Percentiles rank a stretch among this genome's conserved stretches.
These are phyloP conservation scores for Peronospora destructor DNA, from an alignment of 352 stramenopile species.

Conservation along the genomic window DNA sequence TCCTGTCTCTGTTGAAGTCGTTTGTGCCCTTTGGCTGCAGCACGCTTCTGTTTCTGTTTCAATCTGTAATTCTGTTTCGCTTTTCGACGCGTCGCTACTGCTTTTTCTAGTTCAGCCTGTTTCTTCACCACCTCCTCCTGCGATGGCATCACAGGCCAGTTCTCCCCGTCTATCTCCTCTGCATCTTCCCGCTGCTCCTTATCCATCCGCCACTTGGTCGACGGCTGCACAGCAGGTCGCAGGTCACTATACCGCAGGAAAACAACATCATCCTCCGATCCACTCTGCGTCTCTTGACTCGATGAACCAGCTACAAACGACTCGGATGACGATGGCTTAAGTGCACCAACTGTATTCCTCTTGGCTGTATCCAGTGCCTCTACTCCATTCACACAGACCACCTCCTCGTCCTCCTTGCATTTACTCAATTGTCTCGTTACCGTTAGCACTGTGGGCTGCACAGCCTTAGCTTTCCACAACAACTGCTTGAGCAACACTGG, in stretches of 20 bases:
- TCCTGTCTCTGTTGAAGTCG: constrained; percentile 14
- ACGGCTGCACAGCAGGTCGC: constrained; percentile 12
- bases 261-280: constrained; percentile 45
- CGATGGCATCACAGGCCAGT: constrained; percentile 13
- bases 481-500: constrained; percentile 43
- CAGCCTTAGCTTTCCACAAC: constrained; percentile 52
- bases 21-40: constrained; percentile 18
- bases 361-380: constrained; percentile 18
- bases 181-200: constrained; percentile 10
- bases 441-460: constrained; percentile 12
- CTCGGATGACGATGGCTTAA: constrained; percentile 1
- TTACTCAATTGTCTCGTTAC: constrained; percentile 1
- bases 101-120: constrained; percentile 13
- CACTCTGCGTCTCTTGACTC: constrained; percentile 68
- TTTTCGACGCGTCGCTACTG: constrained; percentile 8
- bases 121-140: constrained; percentile 3
- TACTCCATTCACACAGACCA: constrained; percentile 38
- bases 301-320: constrained; percentile 35
- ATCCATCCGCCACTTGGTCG: constrained; percentile 10
- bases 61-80: constrained; percentile 29
- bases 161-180: constrained; percentile 12
- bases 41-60: constrained; percentile 22
- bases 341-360: constrained; percentile 6
- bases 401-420: constrained; percentile 23
- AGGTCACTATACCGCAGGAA: constrained; percentile 30